These are phyloP conservation scores for Phaffia rhodozyma DNA, from an alignment of 1,284 basidiomycete species.

Conservation along the genomic window DNA sequence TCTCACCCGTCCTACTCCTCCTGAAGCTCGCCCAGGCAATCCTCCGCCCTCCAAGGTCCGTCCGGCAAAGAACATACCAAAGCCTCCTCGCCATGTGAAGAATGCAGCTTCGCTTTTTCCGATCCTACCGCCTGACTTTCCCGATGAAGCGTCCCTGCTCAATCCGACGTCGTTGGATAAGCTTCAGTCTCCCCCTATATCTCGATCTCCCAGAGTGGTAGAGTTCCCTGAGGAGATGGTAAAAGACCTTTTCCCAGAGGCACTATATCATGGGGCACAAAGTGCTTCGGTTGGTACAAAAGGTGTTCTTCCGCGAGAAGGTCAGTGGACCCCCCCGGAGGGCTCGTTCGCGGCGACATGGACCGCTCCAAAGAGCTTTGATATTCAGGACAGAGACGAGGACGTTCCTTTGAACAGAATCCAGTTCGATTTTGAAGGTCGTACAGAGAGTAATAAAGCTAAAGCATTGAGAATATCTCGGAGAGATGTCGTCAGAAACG, in stretches of 20 bases:
- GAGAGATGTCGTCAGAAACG: constrained; percentile 32
- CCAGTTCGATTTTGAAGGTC: constrained; percentile 21
- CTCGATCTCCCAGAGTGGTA: not conserved
- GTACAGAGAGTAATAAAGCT: constrained; percentile 23
- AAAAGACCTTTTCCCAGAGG: not conserved
- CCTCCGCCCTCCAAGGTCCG: not conserved
- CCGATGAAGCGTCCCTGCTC: not conserved
- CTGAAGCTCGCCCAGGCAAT: too few relatives aligned
- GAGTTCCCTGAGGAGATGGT: not conserved
- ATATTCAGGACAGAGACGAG: not conserved
- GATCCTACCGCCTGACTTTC: constrained; percentile 6
- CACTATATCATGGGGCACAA: not conserved
- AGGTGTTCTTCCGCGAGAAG: not conserved
- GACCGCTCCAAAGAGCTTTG: not conserved
- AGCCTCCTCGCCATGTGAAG: not conserved
- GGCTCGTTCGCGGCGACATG: constrained; percentile 8
- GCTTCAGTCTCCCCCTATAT: not conserved
- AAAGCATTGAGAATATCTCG: constrained; percentile 24
- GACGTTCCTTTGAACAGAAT: not conserved
- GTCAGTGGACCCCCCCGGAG: constrained; percentile 5
- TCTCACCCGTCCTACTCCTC: too few relatives aligned
- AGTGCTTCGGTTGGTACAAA: not conserved
- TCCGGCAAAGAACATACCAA: not conserved
- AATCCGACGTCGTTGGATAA: not conserved
- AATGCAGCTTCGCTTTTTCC: constrained; percentile 2